Conservation (phyloP, 2,329 filamentous ascomycete species). For the Clathrospora elynae region DNA sequence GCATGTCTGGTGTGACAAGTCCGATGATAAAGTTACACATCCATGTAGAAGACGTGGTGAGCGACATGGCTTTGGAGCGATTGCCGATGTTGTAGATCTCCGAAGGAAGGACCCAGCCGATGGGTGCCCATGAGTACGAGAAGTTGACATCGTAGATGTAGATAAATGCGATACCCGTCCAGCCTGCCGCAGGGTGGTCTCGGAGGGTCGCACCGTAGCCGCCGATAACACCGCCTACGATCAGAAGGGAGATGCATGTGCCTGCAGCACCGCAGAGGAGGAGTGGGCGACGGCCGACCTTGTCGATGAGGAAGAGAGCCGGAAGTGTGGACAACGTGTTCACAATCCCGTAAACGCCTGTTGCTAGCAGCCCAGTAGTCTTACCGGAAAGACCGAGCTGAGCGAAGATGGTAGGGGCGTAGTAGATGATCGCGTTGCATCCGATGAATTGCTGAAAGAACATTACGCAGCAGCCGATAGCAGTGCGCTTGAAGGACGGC, state of each 20-base stretch:
- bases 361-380: conserved; percentile 80
- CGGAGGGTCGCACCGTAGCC: conserved; percentile 63
- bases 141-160: conserved; percentile 58
- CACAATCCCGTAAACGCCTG: conserved; percentile 61
- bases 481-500: conserved; percentile 51
- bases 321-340: conserved; percentile 68
- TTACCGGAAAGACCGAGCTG: conserved; percentile 61
- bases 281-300: conserved; percentile 65
- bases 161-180: conserved; percentile 70
- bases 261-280: conserved; percentile 68
- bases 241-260: conserved; percentile 72
- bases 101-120: conserved; percentile 73
- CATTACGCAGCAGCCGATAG: conserved; percentile 37
- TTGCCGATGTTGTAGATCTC: conserved; percentile 75
- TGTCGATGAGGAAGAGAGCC: conserved; percentile 68
- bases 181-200: conserved; percentile 65
- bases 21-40: conserved; percentile 76
- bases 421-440: conserved; percentile 80
- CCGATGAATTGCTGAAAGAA: conserved; percentile 67
- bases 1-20: conserved; percentile 70
- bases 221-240: conserved; percentile 72
- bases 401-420: conserved; percentile 78
- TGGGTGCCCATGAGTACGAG: conserved; percentile 74
- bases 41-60: conserved; percentile 79
- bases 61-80: conserved; percentile 69